Conservation (phyloP, 345 rosid genomes). For the Isatis tinctoria region DNA sequence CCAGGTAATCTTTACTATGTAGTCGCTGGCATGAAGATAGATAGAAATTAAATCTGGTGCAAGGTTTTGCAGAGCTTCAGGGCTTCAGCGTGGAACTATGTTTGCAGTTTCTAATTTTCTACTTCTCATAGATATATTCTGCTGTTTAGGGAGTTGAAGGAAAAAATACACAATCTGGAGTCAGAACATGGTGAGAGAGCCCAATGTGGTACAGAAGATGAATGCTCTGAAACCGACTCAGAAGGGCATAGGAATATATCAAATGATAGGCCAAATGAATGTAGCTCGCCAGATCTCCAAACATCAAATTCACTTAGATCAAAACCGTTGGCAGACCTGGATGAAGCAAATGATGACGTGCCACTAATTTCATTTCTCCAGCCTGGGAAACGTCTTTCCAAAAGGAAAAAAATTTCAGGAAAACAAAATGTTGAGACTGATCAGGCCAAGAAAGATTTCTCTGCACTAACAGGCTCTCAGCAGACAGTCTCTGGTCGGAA, state of each 20-base stretch:
- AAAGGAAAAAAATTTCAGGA: constrained; percentile 30
- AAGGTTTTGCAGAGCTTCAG: not conserved
- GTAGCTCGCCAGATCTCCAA: constrained; percentile 34
- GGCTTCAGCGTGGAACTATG: not conserved
- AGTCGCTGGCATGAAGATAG: not conserved
- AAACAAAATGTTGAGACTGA: constrained; percentile 30
- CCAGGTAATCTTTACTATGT: constrained; percentile 52
- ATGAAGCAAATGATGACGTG: constrained; percentile 49
- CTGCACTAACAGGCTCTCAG: constrained; percentile 41
- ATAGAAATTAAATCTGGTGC: not conserved
- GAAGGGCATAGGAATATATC: constrained; percentile 53
- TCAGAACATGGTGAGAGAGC: constrained; percentile 35
- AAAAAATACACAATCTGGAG: constrained; percentile 53
- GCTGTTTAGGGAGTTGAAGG: constrained; percentile 61
- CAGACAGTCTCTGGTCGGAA: constrained; percentile 59
- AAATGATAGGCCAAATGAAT: constrained; percentile 37
- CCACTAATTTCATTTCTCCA: constrained; percentile 61
- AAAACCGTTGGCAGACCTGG: constrained; percentile 33
- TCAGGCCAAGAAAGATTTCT: constrained; percentile 29
- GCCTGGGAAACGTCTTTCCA: constrained; percentile 37
- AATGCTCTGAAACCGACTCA: constrained; percentile 88
- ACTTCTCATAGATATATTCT: constrained; percentile 16
- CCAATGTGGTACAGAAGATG: constrained; percentile 37
- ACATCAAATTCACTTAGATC: constrained; percentile 39
- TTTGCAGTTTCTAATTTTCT: constrained; percentile 4